Conservation (phyloP, 2,329 filamentous ascomycete genomes). For the Cladosporium colombiae region DNA sequence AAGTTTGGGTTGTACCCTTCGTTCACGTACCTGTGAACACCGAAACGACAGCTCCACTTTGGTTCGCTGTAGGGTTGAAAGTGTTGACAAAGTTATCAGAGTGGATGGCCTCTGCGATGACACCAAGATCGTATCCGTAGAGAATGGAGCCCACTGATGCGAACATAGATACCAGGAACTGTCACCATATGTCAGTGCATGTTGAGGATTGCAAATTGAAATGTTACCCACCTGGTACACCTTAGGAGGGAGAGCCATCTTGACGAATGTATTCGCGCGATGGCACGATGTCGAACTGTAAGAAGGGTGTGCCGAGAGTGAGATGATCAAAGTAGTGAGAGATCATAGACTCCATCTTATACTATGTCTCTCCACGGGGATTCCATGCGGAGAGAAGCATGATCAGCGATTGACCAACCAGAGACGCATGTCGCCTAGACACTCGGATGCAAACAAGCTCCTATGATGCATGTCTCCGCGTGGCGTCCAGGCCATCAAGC, state of each 20-base stretch:
- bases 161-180: slow-evolving; percentile 61
- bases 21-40: slow-evolving; percentile 76
- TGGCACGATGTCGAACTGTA: background rate
- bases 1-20: too few species aligned
- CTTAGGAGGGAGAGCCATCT: slow-evolving; percentile 58
- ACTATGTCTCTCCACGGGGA: slow-evolving; percentile 1
- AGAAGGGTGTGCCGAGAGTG: background rate
- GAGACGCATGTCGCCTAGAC: background rate
- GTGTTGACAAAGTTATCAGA: slow-evolving; percentile 44
- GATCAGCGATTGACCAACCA: background rate
- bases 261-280: slow-evolving; percentile 23
- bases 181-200: background rate
- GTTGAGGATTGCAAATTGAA: background rate
- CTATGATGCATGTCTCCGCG: background rate
- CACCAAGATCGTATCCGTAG: slow-evolving; percentile 61
- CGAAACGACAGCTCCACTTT: slow-evolving; percentile 68
- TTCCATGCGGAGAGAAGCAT: background rate
- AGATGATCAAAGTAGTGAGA: background rate
- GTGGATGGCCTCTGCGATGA: slow-evolving; percentile 59
- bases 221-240: slow-evolving; percentile 50
- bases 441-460: background rate
- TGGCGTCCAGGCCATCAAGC: background rate
- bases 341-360: slow-evolving; percentile 9
- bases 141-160: slow-evolving; percentile 60
- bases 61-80: slow-evolving; percentile 44